Base-by-base conservation (phyloP, 768 basidiomycete species). In the Gymnopilus dilepis region DNA sequence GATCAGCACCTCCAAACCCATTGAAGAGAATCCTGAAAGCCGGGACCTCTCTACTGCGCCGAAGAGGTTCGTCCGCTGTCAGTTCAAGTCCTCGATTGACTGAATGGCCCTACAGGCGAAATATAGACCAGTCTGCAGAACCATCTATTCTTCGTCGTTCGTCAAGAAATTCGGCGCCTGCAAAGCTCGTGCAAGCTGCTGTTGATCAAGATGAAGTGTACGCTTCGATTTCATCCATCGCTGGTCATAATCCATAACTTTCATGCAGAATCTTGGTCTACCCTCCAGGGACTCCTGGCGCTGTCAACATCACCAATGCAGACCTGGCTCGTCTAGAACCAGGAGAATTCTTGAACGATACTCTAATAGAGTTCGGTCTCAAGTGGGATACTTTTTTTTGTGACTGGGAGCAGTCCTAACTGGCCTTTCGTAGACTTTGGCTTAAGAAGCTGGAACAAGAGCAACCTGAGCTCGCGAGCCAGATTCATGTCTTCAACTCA, bases 271-370 rank as follows among this genome's bases (percentile, higher is more conserved):
- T 94, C 24, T 71, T 94, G 48, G 84, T 89, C 26, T 95, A 91
- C 72, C 93, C 93, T 26, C 84, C 82, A 43, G 82, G 82, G 17
- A 82, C 84, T 3, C 82, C 85, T 15, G 91, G 92, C 7, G 89
- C 90, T 2, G 86, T 99, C 38, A 91, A 89, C 64, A 84, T 99
- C 67, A 95, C 90, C 13, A 82, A 84, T 40, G 89, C 87, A 22
- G 97, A 99, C 68, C 74, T 90, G 26, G 79, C 79, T 57, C 87
- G 97, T 9, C 73, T 98, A 31, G 76, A 85, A 53, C 88, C 89
- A 0, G 87, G 86, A 31, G 93, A 97, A 72, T 99, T 89, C 72
- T 80, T 99, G 50, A 99, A 99, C 70, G 97, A 99, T 76, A 97
- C 94, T 0, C 77, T 99, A 34, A 95, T 99, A 30, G 97, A 99